Percentiles rank a stretch among this genome's conserved stretches.
phyloP scores from a whole-genome alignment of 2,329 filamentous ascomycete species.

The Blastomyces gilchristii region DNA sequence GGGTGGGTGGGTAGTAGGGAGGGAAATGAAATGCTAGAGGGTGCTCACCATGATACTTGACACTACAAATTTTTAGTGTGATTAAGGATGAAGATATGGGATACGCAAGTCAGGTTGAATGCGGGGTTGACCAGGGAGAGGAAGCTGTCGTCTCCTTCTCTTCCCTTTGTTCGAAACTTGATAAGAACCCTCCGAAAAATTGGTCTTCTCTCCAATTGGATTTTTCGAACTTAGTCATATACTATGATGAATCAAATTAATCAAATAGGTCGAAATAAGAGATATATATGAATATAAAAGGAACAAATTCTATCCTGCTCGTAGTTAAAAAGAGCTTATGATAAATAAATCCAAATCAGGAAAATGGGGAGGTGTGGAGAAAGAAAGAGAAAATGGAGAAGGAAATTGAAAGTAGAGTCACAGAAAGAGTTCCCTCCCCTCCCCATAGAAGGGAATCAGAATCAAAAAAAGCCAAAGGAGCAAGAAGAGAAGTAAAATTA shows the following conservation, averaged over 20 bases:
- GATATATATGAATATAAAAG: neutral
- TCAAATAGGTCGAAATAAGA: neutral
- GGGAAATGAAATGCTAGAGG: no score
- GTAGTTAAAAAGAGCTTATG: neutral
- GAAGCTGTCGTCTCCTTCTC: neutral
- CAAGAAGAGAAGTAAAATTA: neutral
- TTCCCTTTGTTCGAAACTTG: neutral
- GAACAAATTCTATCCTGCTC: conserved; percentile 1
- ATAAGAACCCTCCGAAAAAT: neutral
- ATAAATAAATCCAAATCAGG: neutral
- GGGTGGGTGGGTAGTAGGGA: no score
- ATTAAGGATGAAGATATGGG: neutral
- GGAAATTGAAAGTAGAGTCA: neutral
- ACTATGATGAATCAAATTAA: neutral
- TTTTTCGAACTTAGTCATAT: neutral
- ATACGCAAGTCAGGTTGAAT: neutral
- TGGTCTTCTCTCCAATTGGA: neutral
- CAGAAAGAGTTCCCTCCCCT: neutral
- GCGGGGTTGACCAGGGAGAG: neutral
- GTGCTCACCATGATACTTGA: no score
- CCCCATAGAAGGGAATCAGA: neutral
- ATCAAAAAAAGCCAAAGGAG: neutral
- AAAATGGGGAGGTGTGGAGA: neutral
- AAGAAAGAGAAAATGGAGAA: neutral
- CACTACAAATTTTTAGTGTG: neutral